These are phyloP conservation scores for Candida andamanensis DNA, from an alignment of 805 yeast genomes.

Conservation along the genomic window DNA sequence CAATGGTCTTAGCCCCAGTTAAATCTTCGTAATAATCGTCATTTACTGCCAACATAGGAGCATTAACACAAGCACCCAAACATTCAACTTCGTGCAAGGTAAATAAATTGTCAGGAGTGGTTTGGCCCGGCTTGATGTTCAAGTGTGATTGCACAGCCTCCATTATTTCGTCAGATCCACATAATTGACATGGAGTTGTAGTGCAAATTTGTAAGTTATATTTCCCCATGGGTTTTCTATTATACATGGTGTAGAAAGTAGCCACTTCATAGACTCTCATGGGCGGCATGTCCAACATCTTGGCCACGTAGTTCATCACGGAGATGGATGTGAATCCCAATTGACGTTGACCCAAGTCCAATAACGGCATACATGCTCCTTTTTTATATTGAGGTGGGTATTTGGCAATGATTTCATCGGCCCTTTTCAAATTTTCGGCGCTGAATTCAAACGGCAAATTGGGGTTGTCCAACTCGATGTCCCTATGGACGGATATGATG, in stretches of 20 bases:
- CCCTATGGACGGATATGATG: conserved; percentile 63
- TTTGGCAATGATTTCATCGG: conserved; percentile 69
- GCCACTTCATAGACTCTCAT: conserved; percentile 94
- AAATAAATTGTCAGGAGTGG: conserved; percentile 69
- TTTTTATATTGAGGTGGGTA: conserved; percentile 85
- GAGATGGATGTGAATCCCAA: conserved; percentile 79
- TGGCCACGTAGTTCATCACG: conserved; percentile 87
- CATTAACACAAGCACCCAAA: conserved; percentile 88
- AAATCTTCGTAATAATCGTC: conserved; percentile 82
- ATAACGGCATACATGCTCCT: conserved; percentile 82
- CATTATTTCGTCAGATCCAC: conserved; percentile 78
- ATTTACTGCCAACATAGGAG: conserved; percentile 81
- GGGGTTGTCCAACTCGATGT: conserved; percentile 62
- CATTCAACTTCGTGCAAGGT: conserved; percentile 87
- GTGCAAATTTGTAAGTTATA: conserved; percentile 82
- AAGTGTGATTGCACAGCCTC: conserved; percentile 59
- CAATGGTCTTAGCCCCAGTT: conserved; percentile 59
- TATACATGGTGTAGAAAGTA: conserved; percentile 87
- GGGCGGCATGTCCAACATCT: conserved; percentile 81
- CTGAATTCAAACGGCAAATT: conserved; percentile 68
- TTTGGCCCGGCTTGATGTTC: conserved; percentile 68
- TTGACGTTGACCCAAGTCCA: conserved; percentile 85
- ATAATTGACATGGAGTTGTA: conserved; percentile 83
- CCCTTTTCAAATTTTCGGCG: conserved; percentile 57
- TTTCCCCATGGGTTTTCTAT: conserved; percentile 81